These are phyloP conservation scores for Aspergillus japonicus DNA, from an alignment of 2,329 filamentous ascomycete species.

Conservation along the genomic window DNA sequence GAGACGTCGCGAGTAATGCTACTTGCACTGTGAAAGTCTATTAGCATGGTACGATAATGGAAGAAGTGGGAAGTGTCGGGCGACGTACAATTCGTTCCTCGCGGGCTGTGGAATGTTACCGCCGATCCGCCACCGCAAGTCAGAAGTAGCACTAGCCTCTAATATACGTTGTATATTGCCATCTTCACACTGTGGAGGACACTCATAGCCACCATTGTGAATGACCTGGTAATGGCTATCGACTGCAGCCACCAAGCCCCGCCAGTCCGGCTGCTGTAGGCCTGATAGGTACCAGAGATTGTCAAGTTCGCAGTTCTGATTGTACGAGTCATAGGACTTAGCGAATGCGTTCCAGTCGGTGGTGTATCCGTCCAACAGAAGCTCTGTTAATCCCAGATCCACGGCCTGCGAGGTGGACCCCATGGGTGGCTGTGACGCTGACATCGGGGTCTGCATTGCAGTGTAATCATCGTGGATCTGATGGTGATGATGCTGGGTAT, in stretches of 20 bases:
- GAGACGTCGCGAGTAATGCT: constrained; percentile 44
- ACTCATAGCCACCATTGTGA: constrained; percentile 38
- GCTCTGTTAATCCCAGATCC: constrained; percentile 36
- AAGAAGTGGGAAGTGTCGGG: neutral
- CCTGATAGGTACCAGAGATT: constrained; percentile 43
- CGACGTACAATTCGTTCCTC: constrained; percentile 44
- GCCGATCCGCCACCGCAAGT: constrained; percentile 40
- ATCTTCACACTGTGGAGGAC: constrained; percentile 34
- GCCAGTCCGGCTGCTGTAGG: constrained; percentile 43
- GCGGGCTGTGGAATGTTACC: constrained; percentile 29
- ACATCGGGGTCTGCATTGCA: constrained; percentile 23
- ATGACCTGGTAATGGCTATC: constrained; percentile 44
- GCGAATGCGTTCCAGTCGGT: constrained; percentile 40
- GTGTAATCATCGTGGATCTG: constrained; percentile 26
- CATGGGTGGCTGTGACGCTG: constrained; percentile 27
- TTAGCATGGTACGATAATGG: constrained; percentile 1
- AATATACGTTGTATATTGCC: constrained; percentile 39
- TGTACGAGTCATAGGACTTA: constrained; percentile 40
- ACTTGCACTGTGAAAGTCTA: constrained; percentile 34
- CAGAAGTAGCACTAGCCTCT: constrained; percentile 30
- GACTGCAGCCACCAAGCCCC: constrained; percentile 44
- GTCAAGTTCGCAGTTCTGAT: constrained; percentile 42
- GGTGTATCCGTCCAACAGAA: constrained; percentile 40
- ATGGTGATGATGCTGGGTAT: constrained; percentile 25
- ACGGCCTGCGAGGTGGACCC: constrained; percentile 21